Base-by-base conservation (phyloP, 1,284 basidiomycete species). In the Neonothopanus nambi region DNA sequence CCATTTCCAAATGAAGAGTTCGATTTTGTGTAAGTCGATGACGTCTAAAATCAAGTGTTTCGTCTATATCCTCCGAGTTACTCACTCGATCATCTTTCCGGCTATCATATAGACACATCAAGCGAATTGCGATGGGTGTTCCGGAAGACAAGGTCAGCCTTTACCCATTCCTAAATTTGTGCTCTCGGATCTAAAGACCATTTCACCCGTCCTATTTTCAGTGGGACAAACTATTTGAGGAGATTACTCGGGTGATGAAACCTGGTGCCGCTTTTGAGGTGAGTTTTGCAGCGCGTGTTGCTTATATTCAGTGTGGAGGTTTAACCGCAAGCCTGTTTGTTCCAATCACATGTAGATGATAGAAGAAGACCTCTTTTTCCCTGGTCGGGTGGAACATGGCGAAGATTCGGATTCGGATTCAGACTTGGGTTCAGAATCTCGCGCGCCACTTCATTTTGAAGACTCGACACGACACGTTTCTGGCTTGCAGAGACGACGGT, bases 361-460 rank as follows among this genome's bases (percentile, higher is more conserved):
- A 45, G 86, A 89, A 65, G 85, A 87, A 65, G 85, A 89, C 58
- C 65, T 89, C 11, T 82, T 79, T 61, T 87, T 87, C 61, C 86
- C 86, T 2, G 85, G 86, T 9, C 75, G 72, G 57, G 50, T 63
- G 8, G 56, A 68, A 11, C 70, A 71, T 45, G 61, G 64, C 36
- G 62, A 64, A 26, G 57, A 57, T 35, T 56, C 54, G 9, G 52
- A 59, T 39, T 58, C 15, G 41, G 39, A 18, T 15, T 41, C 36
- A 5, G 18, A 39, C 15, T 42, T 43, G 40, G 41, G 36, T 1
- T 54, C 33, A 9, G 46, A 42, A 4, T 49, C 33, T 24, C 20
- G 20, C 1, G 21, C 37, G 38, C 37, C 37, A 40, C 18, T 36
- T n/a, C 35, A 39, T 39, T 39, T 20, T 46, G 13, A 42, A 45